Conservation (phyloP, 345 rosid species). For the Leavenworthia alabamica region DNA sequence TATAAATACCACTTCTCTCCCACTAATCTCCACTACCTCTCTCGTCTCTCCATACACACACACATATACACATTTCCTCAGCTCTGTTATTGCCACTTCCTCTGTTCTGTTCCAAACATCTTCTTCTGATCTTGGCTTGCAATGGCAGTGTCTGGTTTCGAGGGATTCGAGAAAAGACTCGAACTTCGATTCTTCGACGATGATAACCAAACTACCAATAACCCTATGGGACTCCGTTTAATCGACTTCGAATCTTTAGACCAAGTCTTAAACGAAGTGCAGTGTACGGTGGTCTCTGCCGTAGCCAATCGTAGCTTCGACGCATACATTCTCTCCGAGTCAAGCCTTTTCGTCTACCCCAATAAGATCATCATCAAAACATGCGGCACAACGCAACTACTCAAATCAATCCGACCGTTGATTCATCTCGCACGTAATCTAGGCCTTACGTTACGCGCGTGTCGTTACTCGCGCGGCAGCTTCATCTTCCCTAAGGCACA, state of each 20-base stretch:
- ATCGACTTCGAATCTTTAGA: constrained; percentile 65
- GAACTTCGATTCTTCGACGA: constrained; percentile 75
- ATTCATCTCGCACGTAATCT: too few relatives aligned
- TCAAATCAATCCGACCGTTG: too few relatives aligned
- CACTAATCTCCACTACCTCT: constrained; percentile 21
- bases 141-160: constrained; percentile 97
- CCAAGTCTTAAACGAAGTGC: constrained; percentile 60
- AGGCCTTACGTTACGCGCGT: too few relatives aligned
- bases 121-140: background rate
- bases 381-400: constrained; percentile 97
- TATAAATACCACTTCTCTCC: constrained; percentile 33
- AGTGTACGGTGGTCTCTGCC: constrained; percentile 94
- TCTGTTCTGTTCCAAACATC: background rate
- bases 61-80: constrained; percentile 7
- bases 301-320: constrained; percentile 76
- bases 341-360: constrained; percentile 91
- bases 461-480: constrained; percentile 82
- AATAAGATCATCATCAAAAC: constrained; percentile 93
- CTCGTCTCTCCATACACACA: constrained; percentile 30
- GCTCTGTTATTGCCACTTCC: too few relatives aligned
- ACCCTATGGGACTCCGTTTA: constrained; percentile 59
- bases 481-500: constrained; percentile 84
- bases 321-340: constrained; percentile 91
- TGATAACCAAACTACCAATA: constrained; percentile 27
- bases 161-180: constrained; percentile 93